Percentiles rank a stretch among this genome's conserved stretches.
Conservation (phyloP, 441 rosid species). For the Gossypium aridum region DNA sequence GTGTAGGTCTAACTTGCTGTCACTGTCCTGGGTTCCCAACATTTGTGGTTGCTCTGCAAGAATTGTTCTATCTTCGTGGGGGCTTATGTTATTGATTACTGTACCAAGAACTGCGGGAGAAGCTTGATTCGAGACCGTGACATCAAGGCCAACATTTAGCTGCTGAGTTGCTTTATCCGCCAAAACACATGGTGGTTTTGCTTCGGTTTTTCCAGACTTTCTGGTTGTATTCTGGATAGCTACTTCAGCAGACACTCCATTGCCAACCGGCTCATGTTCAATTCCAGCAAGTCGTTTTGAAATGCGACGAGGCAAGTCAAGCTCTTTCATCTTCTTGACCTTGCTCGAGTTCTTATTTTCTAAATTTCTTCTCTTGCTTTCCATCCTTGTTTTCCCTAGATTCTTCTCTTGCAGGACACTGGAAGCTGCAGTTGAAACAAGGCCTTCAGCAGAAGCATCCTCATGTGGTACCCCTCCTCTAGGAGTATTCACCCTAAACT, state of each 20-base stretch:
- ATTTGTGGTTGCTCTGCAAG: constrained; percentile 12
- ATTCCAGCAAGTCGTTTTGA: constrained; percentile 28
- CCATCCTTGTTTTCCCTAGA: background rate
- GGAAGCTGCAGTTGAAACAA: constrained; percentile 22
- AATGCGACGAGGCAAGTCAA: constrained; percentile 21
- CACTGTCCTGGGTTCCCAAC: constrained; percentile 12
- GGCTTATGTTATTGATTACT: constrained; percentile 17
- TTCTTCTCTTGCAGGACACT: constrained; percentile 15
- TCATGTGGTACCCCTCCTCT: constrained; percentile 17
- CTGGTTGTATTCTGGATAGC: constrained; percentile 11
- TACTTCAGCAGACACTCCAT: constrained; percentile 5
- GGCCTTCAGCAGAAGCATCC: background rate
- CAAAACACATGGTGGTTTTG: background rate
- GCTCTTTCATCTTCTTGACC: constrained; percentile 18
- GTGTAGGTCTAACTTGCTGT: constrained; percentile 14
- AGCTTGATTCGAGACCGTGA: background rate
- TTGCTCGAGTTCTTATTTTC: constrained; percentile 17
- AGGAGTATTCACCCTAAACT: constrained; percentile 21
- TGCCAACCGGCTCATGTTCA: constrained; percentile 22
- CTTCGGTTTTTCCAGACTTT: constrained; percentile 1
- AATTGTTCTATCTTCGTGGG: constrained; percentile 12
- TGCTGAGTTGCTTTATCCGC: constrained; percentile 18
- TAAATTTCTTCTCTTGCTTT: constrained; percentile 1
- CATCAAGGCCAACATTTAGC: constrained; percentile 3
- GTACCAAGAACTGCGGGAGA: constrained; percentile 4